phyloP scores from a whole-genome alignment of 148 eudicot species.

The Persicaria maculosa region DNA sequence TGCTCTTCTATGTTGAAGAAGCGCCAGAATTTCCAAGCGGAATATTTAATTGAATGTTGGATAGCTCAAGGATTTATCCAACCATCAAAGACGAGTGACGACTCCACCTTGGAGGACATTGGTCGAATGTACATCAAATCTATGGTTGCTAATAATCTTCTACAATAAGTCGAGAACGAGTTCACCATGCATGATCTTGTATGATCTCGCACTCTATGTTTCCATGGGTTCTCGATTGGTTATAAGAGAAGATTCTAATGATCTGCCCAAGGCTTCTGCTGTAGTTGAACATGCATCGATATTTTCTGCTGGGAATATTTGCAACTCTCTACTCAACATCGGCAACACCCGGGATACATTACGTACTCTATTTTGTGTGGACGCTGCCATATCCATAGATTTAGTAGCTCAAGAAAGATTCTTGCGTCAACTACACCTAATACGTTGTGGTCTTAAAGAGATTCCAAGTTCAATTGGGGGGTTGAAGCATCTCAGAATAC shows the following conservation, averaged over 20 bases:
- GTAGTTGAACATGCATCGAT: background rate
- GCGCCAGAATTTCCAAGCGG: background rate
- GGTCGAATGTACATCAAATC: background rate
- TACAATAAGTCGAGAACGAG: background rate
- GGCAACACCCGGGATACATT: background rate
- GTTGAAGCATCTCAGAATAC: background rate
- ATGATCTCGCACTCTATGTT: background rate
- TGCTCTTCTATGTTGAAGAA: background rate
- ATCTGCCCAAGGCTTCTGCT: background rate
- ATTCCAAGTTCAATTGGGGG: background rate
- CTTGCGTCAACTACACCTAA: background rate
- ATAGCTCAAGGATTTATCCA: conserved; percentile 3
- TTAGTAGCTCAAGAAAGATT: background rate
- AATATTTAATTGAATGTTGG: background rate
- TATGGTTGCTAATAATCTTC: background rate
- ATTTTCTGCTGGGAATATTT: background rate
- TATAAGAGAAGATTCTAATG: background rate
- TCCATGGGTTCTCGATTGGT: background rate
- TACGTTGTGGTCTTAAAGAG: background rate
- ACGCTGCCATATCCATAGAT: background rate
- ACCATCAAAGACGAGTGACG: background rate
- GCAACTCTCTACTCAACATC: background rate
- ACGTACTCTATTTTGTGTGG: background rate
- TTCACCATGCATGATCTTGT: background rate
- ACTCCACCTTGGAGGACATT: background rate